Evolutionary conservation across 2,329 filamentous ascomycete species (phyloP).

Genomic region (Thermoascus crustaceus): DNA sequence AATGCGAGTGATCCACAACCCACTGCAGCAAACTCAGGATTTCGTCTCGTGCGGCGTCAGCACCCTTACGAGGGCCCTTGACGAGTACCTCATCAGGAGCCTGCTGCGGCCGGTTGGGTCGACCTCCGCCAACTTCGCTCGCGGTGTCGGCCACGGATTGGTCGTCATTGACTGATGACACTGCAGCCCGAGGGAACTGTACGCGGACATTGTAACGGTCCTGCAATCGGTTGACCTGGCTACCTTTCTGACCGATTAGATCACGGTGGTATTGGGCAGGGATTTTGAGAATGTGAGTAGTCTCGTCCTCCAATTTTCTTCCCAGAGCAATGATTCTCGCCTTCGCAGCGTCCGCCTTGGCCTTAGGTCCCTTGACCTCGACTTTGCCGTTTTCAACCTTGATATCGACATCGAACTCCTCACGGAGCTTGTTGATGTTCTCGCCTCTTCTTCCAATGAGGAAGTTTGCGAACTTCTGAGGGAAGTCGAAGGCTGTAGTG

Average conservation of each 20-base stretch:
- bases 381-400: constrained; percentile 92
- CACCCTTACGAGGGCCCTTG: constrained; percentile 85
- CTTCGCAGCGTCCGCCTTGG: constrained; percentile 83
- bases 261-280: constrained; percentile 91
- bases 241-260: constrained; percentile 80
- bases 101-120: constrained; percentile 61
- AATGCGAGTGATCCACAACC: constrained; percentile 77
- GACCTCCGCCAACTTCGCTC: constrained; percentile 54
- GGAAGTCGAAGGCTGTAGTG: constrained; percentile 80
- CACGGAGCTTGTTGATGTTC: constrained; percentile 60
- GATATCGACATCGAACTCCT: constrained; percentile 66
- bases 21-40: constrained; percentile 83
- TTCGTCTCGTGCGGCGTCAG: constrained; percentile 85
- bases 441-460: constrained; percentile 60
- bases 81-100: constrained; percentile 81
- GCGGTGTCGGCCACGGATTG: constrained; percentile 59
- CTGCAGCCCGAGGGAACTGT: constrained; percentile 72
- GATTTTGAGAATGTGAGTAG: constrained; percentile 78
- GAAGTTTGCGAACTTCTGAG: constrained; percentile 88
- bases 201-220: constrained; percentile 89
- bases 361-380: constrained; percentile 89
- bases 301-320: constrained; percentile 83
- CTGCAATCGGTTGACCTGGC: constrained; percentile 84
- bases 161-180: constrained; percentile 52
- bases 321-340: constrained; percentile 70